A percentile compares a stretch with the other conserved stretches of the same genome.
Evolutionary conservation across 768 basidiomycete genomes (phyloP).

Genomic region (Clitopilus passeckerianus): DNA sequence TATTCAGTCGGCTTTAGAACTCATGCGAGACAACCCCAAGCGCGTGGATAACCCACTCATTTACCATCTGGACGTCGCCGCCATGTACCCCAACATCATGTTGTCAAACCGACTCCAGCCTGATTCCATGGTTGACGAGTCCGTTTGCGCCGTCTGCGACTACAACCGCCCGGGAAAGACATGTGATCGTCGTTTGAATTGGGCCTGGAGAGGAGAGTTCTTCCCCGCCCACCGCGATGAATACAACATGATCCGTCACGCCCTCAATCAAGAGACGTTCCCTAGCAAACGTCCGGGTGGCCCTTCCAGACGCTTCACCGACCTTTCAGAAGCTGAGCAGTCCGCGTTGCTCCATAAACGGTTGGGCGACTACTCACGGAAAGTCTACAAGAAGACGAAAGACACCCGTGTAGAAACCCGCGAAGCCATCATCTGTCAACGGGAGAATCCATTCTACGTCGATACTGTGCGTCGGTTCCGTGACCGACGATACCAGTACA

Average conservation of each 20-base stretch:
- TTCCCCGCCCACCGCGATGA: conserved; percentile 98
- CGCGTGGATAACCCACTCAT: conserved; percentile 92
- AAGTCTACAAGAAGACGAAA: conserved; percentile 98
- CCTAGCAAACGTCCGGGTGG: conserved; percentile 73
- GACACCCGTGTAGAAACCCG: conserved; percentile 94
- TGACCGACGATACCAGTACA: conserved; percentile 98
- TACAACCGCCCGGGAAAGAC: conserved; percentile 94
- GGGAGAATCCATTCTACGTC: conserved; percentile 98
- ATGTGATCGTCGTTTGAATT: conserved; percentile 89
- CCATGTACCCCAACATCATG: conserved; percentile 99
- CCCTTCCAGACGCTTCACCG: conserved; percentile 75
- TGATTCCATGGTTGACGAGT: conserved; percentile 95
- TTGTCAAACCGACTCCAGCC: conserved; percentile 98
- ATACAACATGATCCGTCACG: conserved; percentile 98
- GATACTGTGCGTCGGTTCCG: conserved; percentile 97
- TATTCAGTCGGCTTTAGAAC: conserved; percentile 74
- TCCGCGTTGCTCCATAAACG: conserved; percentile 93
- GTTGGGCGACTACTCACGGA: conserved; percentile 95
- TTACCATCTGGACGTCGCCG: conserved; percentile 97
- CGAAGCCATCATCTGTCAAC: conserved; percentile 93
- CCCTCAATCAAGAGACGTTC: conserved; percentile 91
- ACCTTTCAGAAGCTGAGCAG: conserved; percentile 82
- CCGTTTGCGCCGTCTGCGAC: conserved; percentile 96
- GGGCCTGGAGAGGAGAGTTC: conserved; percentile 99
- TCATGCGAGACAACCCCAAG: conserved; percentile 87